These are phyloP conservation scores for Cystobasidium tubakii DNA, from an alignment of 768 basidiomycete genomes.

Conservation along the genomic window DNA sequence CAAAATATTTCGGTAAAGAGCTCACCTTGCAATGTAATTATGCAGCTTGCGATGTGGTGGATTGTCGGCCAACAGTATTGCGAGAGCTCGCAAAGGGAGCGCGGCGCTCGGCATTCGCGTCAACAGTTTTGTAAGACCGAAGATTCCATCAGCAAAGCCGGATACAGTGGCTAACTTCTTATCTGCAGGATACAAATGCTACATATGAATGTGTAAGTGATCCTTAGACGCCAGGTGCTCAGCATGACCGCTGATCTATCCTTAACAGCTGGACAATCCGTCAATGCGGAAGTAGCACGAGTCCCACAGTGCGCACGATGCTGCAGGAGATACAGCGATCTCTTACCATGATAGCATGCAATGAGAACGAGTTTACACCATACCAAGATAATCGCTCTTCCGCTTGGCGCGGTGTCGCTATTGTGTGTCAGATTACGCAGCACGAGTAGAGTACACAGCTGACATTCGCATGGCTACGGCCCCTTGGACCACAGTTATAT, in stretches of 20 bases:
- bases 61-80: neutral
- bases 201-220: neutral
- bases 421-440: too few species aligned
- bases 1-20: neutral
- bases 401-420: conserved; percentile 5
- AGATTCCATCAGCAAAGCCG: too few species aligned
- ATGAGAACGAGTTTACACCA: neutral
- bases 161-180: too few species aligned
- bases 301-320: neutral
- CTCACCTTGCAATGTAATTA: neutral
- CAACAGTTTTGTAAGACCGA: neutral
- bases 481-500: neutral
- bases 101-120: neutral
- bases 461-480: neutral
- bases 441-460: too few species aligned
- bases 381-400: neutral
- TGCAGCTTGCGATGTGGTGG: neutral
- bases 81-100: conserved; percentile 2
- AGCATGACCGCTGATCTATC: too few species aligned
- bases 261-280: conserved; percentile 8
- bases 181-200: conserved; percentile 4
- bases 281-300: conserved; percentile 4
- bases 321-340: neutral
- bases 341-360: conserved; percentile 1
- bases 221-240: too few species aligned